Evolutionary conservation across 169 alveolate genomes (phyloP).

Genomic region (Eimeria praecox): DNA sequence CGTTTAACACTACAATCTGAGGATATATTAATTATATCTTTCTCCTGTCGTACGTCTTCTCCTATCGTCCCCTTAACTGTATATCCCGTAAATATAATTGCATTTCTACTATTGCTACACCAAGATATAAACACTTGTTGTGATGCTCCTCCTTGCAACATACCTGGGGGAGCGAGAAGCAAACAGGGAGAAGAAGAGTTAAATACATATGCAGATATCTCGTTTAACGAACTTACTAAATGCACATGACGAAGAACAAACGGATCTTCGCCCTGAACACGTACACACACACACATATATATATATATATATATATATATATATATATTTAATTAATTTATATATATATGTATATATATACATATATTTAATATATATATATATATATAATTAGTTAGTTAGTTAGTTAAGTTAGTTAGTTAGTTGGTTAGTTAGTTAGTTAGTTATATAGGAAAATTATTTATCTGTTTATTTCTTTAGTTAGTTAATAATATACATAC

Average conservation of each 20-base stretch:
- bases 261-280: slow-evolving; percentile 90
- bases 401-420: too few species aligned
- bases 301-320: too few species aligned
- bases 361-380: too few species aligned
- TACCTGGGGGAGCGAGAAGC: slow-evolving; percentile 99
- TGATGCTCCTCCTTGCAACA: slow-evolving; percentile 98
- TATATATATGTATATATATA: too few species aligned
- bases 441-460: neutral
- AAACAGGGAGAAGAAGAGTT: slow-evolving; percentile 93
- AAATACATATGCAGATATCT: slow-evolving; percentile 80
- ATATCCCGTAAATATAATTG: slow-evolving; percentile 98
- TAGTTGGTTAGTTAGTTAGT: neutral
- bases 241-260: slow-evolving; percentile 86
- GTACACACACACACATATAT: neutral
- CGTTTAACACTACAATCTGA: slow-evolving; percentile 79
- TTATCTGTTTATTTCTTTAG: neutral
- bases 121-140: slow-evolving; percentile 97
- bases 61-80: slow-evolving; percentile 99
- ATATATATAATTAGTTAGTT: too few species aligned
- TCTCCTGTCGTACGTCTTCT: slow-evolving; percentile 95
- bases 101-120: slow-evolving; percentile 96
- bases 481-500: too few species aligned
- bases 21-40: slow-evolving; percentile 92
- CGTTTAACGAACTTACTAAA: neutral
- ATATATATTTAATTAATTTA: too few species aligned